A percentile compares a stretch with the other conserved stretches of the same genome.
Conservation (phyloP, 805 yeast genomes). For the Ogataea allantospora region DNA sequence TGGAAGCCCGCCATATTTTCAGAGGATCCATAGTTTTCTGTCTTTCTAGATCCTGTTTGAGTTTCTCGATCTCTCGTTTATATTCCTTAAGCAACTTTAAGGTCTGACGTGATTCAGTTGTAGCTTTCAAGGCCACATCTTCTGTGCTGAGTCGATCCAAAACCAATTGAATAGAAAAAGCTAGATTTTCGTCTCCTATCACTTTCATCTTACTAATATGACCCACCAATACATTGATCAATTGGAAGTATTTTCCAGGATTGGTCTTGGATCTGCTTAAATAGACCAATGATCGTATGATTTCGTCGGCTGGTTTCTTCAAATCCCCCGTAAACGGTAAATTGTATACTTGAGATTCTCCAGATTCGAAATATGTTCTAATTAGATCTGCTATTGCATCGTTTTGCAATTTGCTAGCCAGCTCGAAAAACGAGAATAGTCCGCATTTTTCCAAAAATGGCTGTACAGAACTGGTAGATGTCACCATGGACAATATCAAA, state of each 20-base stretch:
- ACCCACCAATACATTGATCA: slow-evolving; percentile 13
- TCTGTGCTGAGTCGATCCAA: slow-evolving; percentile 21
- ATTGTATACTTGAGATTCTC: slow-evolving; percentile 47
- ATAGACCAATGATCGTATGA: slow-evolving; percentile 13
- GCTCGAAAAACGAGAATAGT: slow-evolving; percentile 48
- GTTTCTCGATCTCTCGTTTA: slow-evolving; percentile 11
- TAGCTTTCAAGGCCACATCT: slow-evolving; percentile 62
- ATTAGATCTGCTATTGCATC: slow-evolving; percentile 67
- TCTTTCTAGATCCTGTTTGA: neutral
- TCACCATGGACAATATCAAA: slow-evolving; percentile 63
- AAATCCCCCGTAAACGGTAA: slow-evolving; percentile 29
- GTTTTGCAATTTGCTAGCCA: slow-evolving; percentile 51
- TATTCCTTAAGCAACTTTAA: slow-evolving; percentile 30
- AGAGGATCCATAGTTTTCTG: no score
- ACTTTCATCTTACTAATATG: slow-evolving; percentile 14
- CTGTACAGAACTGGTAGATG: slow-evolving; percentile 52
- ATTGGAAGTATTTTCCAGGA: slow-evolving; percentile 7
- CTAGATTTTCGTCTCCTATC: slow-evolving; percentile 12
- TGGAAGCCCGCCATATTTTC: no score
- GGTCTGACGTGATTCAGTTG: slow-evolving; percentile 52
- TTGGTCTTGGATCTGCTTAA: slow-evolving; percentile 10
- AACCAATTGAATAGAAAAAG: slow-evolving; percentile 18
- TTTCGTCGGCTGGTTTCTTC: slow-evolving; percentile 7
- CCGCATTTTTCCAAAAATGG: slow-evolving; percentile 59
- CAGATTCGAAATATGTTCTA: slow-evolving; percentile 45